Evolutionary conservation across 768 basidiomycete species (phyloP), one percentile per base, ranked within the genome.

Genomic region (Lentinula detonsa): DNA sequence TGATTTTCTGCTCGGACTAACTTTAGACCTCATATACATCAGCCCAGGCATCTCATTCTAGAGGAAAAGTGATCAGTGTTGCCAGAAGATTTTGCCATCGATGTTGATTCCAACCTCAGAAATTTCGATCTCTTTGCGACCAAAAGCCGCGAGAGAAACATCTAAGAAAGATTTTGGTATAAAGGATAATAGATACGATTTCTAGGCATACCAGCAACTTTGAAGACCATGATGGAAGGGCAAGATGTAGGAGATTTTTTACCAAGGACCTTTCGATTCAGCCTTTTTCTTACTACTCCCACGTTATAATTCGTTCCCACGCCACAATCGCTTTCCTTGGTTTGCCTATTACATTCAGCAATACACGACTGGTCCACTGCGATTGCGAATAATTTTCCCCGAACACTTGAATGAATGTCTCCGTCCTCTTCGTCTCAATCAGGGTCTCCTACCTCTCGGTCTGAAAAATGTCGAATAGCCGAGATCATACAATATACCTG

Each of bases 41-140:
- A 98, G 88, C 69, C 94, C 93, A 57, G 93, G 93, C 92, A 93
- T 95, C 76, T 94, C 92, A 82, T 89, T 85, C 91, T 93, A 69
- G 39, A 28, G 37, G 9, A 28, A 23, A 15, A 35, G 10, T 13
- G 10, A 49, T 50, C 48, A 49, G 48, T n/a, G 33, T 49, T 34
- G 28, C 28, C 28, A 28, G 28, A 28, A 40, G n/a, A 42, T 43
- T 33, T 46, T 18, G 33, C 31, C 37, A 60, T 52, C 49, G 37
- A 31, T 13, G 62, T 62, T 56, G 61, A 55, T 65, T 63, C 63
- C 63, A 75, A 96, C 95, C 88, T 99, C 96, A 65, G 96, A 96
- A 76, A 99, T 91, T 80, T 96, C 89, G 70, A 99, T 93, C 81
- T 99, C 96, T 82, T 99, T 99, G 82, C 96, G 94, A 76, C 96